A percentile compares a stretch with the other conserved stretches of the same genome.
phyloP scores from a whole-genome alignment of 768 basidiomycete genomes.

The Lactarius sp. region DNA sequence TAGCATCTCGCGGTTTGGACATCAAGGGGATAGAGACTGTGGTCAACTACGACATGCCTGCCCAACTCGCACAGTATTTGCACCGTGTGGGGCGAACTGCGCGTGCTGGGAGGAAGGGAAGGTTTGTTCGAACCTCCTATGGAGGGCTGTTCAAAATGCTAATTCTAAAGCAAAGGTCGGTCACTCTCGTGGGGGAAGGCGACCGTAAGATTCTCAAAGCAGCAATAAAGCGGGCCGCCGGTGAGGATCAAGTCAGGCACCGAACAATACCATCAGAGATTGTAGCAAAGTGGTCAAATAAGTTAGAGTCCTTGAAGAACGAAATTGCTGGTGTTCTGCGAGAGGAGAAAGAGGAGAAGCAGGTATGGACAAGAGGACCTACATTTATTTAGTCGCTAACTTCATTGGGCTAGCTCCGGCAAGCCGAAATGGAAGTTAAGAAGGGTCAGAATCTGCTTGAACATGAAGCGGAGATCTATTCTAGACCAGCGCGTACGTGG shows the following conservation, averaged over 20 bases:
- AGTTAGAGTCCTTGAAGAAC: slow-evolving; percentile 61
- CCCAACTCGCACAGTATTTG: slow-evolving; percentile 86
- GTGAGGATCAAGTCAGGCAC: slow-evolving; percentile 80
- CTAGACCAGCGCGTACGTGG: slow-evolving; percentile 96
- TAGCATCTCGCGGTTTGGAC: slow-evolving; percentile 93
- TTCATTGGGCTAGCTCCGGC: slow-evolving; percentile 52
- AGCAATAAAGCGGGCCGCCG: slow-evolving; percentile 82
- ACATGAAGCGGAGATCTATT: slow-evolving; percentile 87
- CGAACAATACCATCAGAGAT: slow-evolving; percentile 78
- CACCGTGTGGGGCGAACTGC: slow-evolving; percentile 98
- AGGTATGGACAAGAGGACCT: slow-evolving; percentile 41
- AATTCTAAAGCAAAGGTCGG: slow-evolving; percentile 52
- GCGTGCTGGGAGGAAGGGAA: slow-evolving; percentile 87
- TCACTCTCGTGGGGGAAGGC: slow-evolving; percentile 92
- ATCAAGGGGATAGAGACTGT: slow-evolving; percentile 97
- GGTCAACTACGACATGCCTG: slow-evolving; percentile 99
- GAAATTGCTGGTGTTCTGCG: slow-evolving; percentile 76
- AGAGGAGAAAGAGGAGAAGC: slow-evolving; percentile 96
- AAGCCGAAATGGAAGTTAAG: slow-evolving; percentile 92
- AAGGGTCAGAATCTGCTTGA: slow-evolving; percentile 96
- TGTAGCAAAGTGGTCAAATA: slow-evolving; percentile 63
- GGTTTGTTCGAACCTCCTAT: slow-evolving; percentile 45
- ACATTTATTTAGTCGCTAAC: slow-evolving; percentile 21
- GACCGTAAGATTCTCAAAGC: slow-evolving; percentile 96
- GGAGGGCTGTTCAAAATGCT: not conserved